Evolutionary conservation across 225 moss, liverwort and hornwort species (phyloP).

Genomic region (Pseudisothecium myosuroides): DNA sequence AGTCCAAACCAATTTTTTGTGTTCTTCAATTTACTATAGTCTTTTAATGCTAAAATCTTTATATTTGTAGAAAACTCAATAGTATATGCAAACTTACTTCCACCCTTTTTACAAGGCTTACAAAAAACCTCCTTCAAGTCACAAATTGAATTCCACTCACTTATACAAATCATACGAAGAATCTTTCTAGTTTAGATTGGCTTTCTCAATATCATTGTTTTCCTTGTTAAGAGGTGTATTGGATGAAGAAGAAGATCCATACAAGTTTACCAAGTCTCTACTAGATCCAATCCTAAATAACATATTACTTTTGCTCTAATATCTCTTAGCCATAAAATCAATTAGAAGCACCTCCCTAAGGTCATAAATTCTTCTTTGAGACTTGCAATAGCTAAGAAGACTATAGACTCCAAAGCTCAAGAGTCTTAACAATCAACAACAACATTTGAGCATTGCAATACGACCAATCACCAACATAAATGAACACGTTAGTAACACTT

Average conservation of each 20-base stretch:
- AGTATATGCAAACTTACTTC: neutral
- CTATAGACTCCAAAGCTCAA: neutral
- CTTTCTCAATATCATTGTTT: no score
- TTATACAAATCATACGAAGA: neutral
- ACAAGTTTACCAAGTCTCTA: no score
- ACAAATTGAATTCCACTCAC: neutral
- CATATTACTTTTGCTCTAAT: no score
- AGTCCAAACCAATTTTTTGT: neutral
- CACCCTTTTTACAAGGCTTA: neutral
- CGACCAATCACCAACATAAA: accelerated
- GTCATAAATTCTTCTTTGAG: neutral
- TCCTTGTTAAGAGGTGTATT: no score
- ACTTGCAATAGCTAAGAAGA: neutral
- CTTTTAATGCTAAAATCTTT: neutral
- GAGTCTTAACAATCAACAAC: neutral
- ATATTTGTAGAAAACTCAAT: accelerated
- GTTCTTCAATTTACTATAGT: accelerated
- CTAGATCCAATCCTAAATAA: no score
- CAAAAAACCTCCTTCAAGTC: accelerated
- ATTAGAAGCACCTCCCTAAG: no score
- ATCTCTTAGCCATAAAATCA: no score
- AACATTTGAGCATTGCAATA: neutral
- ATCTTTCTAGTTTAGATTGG: neutral
- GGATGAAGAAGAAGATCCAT: no score
- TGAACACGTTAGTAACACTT: neutral